Evolutionary conservation across 805 yeast genomes (phyloP).

Genomic region (Ogataea glucozyma): DNA sequence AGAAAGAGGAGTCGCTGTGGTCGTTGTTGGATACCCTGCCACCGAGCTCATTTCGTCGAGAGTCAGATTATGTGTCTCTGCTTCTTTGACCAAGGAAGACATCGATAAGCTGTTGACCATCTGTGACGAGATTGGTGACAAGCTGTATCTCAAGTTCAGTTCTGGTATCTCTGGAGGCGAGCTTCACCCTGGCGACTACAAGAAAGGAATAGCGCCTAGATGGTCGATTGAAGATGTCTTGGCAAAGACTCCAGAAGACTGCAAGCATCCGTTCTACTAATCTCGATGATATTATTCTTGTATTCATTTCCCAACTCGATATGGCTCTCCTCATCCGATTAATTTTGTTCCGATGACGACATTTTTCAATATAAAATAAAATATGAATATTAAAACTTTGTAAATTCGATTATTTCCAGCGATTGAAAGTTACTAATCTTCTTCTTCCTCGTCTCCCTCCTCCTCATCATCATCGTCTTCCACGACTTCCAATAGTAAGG

Average conservation of each 20-base stretch:
- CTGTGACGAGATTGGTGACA: constrained; percentile 77
- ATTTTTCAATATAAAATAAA: constrained; percentile 1
- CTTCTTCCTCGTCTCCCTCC: not conserved
- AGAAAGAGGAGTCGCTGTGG: constrained; percentile 84
- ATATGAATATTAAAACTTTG: constrained; percentile 2
- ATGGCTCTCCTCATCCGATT: constrained; percentile 4
- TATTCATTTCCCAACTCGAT: not conserved
- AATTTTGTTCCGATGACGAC: constrained; percentile 7
- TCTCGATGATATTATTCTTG: not conserved
- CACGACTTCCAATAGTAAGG: constrained; percentile 63
- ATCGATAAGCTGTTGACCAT: constrained; percentile 75
- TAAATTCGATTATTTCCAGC: too few species aligned
- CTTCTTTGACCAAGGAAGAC: constrained; percentile 92
- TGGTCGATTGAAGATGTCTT: constrained; percentile 79
- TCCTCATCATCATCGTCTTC: constrained; percentile 27
- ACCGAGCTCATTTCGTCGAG: constrained; percentile 89
- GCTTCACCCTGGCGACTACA: constrained; percentile 53
- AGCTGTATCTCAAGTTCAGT: constrained; percentile 70
- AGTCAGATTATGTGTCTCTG: constrained; percentile 88
- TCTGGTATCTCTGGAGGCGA: constrained; percentile 72
- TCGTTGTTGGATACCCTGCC: constrained; percentile 97
- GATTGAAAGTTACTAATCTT: not conserved
- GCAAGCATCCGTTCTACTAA: constrained; percentile 33
- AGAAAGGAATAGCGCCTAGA: constrained; percentile 60
- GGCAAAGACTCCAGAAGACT: constrained; percentile 68